Evolutionary conservation across 768 basidiomycete genomes (phyloP).

Genomic region (Agrocybe praecox): DNA sequence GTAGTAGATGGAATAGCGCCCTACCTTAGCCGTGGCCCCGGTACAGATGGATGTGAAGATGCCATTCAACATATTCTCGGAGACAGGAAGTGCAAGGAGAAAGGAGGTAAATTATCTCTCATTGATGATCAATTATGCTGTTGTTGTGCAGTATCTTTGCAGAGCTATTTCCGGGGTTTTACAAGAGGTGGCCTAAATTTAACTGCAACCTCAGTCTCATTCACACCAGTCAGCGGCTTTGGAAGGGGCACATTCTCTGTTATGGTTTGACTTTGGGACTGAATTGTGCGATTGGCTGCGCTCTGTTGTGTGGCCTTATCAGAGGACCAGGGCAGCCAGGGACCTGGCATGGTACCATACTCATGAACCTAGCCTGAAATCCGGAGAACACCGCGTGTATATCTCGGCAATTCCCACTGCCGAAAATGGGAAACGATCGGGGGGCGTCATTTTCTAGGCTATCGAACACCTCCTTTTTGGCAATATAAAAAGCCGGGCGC

Average conservation of each 20-base stretch:
- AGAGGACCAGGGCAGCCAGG: conserved; percentile 13
- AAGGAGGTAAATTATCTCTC: not conserved
- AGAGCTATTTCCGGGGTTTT: not conserved
- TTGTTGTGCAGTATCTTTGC: not conserved
- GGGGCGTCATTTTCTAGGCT: conserved; percentile 22
- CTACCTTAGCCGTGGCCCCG: not conserved
- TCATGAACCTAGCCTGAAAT: conserved; percentile 13
- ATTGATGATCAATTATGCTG: not conserved
- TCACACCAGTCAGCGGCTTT: not conserved
- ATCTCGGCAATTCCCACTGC: conserved; percentile 9
- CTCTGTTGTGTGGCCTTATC: conserved; percentile 20
- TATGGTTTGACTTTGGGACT: not conserved
- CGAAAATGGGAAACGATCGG: conserved; percentile 21
- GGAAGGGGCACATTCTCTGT: not conserved
- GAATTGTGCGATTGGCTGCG: not conserved
- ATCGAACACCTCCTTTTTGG: conserved; percentile 12
- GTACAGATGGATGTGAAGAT: not conserved
- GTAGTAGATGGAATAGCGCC: not conserved
- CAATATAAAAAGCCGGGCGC: conserved; percentile 38
- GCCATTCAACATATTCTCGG: not conserved
- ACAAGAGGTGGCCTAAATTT: not conserved
- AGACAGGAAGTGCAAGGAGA: not conserved
- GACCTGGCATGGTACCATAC: conserved; percentile 3
- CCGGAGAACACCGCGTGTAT: conserved; percentile 27
- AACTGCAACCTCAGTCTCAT: not conserved